Conservation (phyloP, 441 rosid genomes). For the Omphalea diandra region DNA sequence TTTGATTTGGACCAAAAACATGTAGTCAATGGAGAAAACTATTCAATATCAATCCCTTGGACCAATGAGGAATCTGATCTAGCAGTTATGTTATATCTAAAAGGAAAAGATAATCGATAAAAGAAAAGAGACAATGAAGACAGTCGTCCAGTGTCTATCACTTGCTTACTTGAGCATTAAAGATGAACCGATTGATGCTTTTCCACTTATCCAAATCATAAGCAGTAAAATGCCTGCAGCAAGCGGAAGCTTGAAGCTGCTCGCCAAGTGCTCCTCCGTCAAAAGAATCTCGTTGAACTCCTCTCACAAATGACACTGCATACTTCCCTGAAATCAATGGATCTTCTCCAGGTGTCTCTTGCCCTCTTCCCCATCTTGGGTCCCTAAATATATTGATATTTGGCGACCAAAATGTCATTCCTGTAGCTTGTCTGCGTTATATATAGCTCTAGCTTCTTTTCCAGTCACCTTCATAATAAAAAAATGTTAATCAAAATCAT, state of each 20-base stretch:
- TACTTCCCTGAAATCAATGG: conserved; percentile 64
- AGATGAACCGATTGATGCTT: conserved; percentile 55
- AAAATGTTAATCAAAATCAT: no score
- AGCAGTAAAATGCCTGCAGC: conserved; percentile 90
- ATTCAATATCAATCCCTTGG: background rate
- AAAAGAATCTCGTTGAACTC: conserved; percentile 71
- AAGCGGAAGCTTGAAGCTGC: conserved; percentile 79
- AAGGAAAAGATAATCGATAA: background rate
- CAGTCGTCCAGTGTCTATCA: no score
- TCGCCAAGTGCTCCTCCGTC: conserved; percentile 53
- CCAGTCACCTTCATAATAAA: conserved; percentile 42
- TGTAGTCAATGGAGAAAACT: background rate
- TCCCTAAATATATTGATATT: conserved; percentile 83
- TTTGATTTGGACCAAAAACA: background rate
- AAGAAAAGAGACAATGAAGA: background rate
- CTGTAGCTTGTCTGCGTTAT: conserved; percentile 66
- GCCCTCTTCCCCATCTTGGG: conserved; percentile 97
- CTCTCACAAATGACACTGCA: conserved; percentile 72
- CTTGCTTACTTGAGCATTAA: conserved; percentile 64
- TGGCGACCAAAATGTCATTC: conserved; percentile 89
- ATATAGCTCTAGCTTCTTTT: conserved; percentile 70
- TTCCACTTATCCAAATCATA: conserved; percentile 88
- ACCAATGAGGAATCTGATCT: conserved; percentile 4
- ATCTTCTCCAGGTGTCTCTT: conserved; percentile 94
- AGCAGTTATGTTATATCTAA: background rate